Evolutionary conservation across 208 protist genomes (phyloP).

Genomic region (Kentomonas sorsogonicus): DNA sequence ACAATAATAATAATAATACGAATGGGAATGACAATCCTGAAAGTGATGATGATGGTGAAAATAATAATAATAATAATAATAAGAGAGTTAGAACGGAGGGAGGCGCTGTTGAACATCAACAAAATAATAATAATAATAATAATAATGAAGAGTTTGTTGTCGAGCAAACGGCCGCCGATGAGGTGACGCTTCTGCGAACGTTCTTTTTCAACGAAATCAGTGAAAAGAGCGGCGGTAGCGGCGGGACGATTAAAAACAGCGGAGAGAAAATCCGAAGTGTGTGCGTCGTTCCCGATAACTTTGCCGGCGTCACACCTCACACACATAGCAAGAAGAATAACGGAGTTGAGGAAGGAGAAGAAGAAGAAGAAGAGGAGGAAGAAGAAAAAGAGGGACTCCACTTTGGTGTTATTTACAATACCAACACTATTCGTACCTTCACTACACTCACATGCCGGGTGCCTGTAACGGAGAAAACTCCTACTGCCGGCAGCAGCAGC

Average conservation of each 20-base stretch:
- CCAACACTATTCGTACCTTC: slow-evolving; percentile 75
- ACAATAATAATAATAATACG: slow-evolving; percentile 7
- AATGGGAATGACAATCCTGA: background rate
- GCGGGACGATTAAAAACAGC: background rate
- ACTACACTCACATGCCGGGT: no score
- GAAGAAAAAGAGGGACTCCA: slow-evolving; percentile 36
- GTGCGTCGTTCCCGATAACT: slow-evolving; percentile 47
- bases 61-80: no score
- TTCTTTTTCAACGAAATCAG: slow-evolving; percentile 47
- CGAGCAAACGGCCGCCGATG: slow-evolving; percentile 51
- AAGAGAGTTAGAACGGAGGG: no score
- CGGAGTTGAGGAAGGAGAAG: background rate
- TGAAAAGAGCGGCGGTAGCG: background rate
- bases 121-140: no score
- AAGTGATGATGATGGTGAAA: background rate
- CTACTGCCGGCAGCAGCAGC: no score
- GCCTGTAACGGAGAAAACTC: no score
- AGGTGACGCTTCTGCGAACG: slow-evolving; percentile 61
- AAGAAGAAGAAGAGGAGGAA: background rate
- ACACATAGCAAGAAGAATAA: background rate
- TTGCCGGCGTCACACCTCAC: background rate
- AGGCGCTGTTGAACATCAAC: no score
- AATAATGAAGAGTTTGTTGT: no score
- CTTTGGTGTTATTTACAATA: slow-evolving; percentile 78
- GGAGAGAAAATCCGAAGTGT: slow-evolving; percentile 74